Percentiles rank a stretch among this genome's conserved stretches.
phyloP scores from a whole-genome alignment of 108 stramenopile genomes.

The Thalassiosira profunda region DNA sequence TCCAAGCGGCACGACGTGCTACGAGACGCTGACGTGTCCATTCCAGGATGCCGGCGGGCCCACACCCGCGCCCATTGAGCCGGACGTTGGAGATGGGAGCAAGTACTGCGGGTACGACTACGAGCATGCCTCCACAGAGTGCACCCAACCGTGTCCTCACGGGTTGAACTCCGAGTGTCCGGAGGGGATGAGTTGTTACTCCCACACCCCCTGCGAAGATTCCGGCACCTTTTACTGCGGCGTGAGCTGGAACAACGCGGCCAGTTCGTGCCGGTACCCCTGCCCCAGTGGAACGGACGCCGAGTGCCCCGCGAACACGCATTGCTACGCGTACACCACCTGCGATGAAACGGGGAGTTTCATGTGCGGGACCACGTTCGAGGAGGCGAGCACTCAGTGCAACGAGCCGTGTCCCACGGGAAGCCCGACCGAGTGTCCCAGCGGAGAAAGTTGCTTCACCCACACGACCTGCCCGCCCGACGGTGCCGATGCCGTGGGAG shows the following conservation, averaged over 20 bases:
- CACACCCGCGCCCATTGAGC: constrained; percentile 16
- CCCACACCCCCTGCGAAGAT: constrained; percentile 52
- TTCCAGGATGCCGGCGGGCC: constrained; percentile 4
- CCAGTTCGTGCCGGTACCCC: constrained; percentile 38
- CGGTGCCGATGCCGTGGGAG: background rate
- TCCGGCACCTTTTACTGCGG: constrained; percentile 47
- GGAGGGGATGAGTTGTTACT: constrained; percentile 42
- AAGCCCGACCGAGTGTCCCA: constrained; percentile 67
- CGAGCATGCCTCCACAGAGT: constrained; percentile 34
- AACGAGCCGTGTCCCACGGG: constrained; percentile 74
- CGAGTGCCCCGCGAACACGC: constrained; percentile 39
- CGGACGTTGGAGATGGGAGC: constrained; percentile 42
- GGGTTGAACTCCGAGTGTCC: constrained; percentile 46
- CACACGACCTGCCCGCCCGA: constrained; percentile 74
- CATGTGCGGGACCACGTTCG: constrained; percentile 80
- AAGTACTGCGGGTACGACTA: constrained; percentile 43
- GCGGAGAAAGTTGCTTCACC: constrained; percentile 75
- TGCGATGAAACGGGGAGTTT: constrained; percentile 51
- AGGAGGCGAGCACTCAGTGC: constrained; percentile 75
- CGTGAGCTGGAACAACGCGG: constrained; percentile 52
- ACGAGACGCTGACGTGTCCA: constrained; percentile 42
- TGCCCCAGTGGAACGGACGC: constrained; percentile 43
- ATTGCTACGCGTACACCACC: constrained; percentile 51
- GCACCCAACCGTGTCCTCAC: constrained; percentile 30
- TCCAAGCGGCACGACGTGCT: constrained; percentile 31